These are phyloP conservation scores for Cladosporium velox DNA, from an alignment of 2,329 filamentous ascomycete genomes.

Conservation along the genomic window DNA sequence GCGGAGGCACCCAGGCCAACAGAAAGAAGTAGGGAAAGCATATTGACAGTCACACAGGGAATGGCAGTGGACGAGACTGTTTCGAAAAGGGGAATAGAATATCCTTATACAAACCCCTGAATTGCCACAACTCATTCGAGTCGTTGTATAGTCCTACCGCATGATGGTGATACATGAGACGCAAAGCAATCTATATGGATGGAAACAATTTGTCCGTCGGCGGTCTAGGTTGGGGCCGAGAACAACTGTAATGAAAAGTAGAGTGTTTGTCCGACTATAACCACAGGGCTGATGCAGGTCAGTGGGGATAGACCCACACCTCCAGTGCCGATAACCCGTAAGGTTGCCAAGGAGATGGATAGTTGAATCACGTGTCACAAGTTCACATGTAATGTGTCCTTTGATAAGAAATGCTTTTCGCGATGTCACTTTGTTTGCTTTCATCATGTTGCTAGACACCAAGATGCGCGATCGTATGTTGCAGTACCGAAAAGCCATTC, in stretches of 20 bases:
- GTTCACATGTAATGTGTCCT: neutral
- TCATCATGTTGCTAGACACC: neutral
- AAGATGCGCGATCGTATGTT: neutral
- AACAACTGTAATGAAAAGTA: neutral
- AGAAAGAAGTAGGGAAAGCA: slow-evolving; percentile 4
- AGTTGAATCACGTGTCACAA: neutral
- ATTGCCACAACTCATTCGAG: neutral
- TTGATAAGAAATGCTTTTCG: neutral
- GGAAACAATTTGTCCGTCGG: slow-evolving; percentile 14
- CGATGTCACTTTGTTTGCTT: neutral
- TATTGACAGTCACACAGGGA: neutral
- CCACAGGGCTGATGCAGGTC: slow-evolving; percentile 6
- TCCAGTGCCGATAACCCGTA: neutral
- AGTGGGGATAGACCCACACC: neutral
- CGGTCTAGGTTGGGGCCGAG: slow-evolving; percentile 4
- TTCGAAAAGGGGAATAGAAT: neutral
- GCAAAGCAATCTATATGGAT: neutral
- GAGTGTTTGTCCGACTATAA: neutral
- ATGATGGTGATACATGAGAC: neutral
- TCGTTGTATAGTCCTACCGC: neutral
- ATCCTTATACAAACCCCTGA: neutral
- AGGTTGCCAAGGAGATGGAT: neutral
- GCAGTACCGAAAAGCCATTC: neutral
- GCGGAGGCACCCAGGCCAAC: slow-evolving; percentile 4
- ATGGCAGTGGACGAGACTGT: neutral